Conservation (phyloP, 2,329 filamentous ascomycete genomes). For the Fusarium lateritium region DNA sequence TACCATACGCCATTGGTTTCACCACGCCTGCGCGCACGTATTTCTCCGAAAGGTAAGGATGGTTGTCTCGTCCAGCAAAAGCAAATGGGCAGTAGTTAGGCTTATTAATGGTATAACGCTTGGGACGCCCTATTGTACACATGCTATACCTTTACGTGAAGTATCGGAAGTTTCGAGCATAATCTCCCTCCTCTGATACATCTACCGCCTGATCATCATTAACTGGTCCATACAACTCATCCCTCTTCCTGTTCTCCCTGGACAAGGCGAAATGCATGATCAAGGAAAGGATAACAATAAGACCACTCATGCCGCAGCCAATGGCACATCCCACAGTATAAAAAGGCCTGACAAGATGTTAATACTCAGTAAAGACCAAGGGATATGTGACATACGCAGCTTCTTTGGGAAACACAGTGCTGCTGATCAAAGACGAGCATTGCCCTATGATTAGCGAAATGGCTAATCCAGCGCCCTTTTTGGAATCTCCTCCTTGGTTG, state of each 20-base stretch:
- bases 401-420: slow-evolving; percentile 26
- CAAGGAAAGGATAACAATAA: slow-evolving; percentile 13
- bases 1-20: too few relatives aligned
- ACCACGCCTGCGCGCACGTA: too few relatives aligned
- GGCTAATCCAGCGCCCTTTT: slow-evolving; percentile 24
- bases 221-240: background rate
- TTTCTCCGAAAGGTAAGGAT: too few relatives aligned
- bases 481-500: slow-evolving; percentile 36
- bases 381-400: slow-evolving; percentile 18
- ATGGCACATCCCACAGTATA: slow-evolving; percentile 33
- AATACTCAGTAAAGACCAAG: rapidly evolving
- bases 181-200: background rate
- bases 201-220: slow-evolving; percentile 7
- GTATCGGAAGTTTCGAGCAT: slow-evolving; percentile 23
- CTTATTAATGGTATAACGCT: too few relatives aligned
- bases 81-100: too few relatives aligned
- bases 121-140: too few relatives aligned
- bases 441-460: slow-evolving; percentile 22
- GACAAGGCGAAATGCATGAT: slow-evolving; percentile 19
- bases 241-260: slow-evolving; percentile 19
- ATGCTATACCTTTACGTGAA: background rate
- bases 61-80: too few relatives aligned
- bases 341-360: slow-evolving; percentile 2
- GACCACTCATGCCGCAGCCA: slow-evolving; percentile 22
- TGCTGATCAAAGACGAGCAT: slow-evolving; percentile 39